A percentile compares a stretch with the other conserved stretches of the same genome.
Evolutionary conservation across 192 early-diverging fungal species (phyloP).

Genomic region (Phlyctochytrium bullatum): DNA sequence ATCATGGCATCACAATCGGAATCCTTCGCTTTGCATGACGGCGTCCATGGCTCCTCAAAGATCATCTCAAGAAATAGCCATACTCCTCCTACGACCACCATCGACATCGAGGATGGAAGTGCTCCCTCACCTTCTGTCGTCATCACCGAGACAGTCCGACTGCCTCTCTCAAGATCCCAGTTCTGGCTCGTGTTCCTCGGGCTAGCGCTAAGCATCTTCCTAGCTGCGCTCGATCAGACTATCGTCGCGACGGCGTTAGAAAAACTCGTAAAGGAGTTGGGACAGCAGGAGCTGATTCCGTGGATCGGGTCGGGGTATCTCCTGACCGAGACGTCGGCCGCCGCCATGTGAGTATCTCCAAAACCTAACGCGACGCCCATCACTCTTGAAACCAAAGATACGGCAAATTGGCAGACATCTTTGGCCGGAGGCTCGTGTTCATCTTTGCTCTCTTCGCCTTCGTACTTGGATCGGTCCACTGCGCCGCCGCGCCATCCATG

Average conservation of each 20-base stretch:
- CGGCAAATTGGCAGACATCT: conserved; percentile 87
- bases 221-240: conserved; percentile 18
- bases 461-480: conserved; percentile 76
- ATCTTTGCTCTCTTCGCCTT: conserved; percentile 75
- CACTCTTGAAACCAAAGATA: conserved; percentile 35
- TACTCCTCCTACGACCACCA: too few relatives aligned
- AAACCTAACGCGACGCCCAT: background rate
- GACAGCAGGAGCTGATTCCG: conserved; percentile 18
- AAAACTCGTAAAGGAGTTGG: conserved; percentile 6
- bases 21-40: background rate
- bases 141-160: conserved; percentile 9
- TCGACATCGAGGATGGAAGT: too few relatives aligned
- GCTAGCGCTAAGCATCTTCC: background rate
- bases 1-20: background rate
- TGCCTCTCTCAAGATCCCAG: background rate
- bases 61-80: background rate
- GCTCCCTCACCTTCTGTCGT: too few relatives aligned
- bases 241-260: conserved; percentile 33
- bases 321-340: background rate
- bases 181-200: conserved; percentile 10
- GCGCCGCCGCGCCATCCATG: conserved; percentile 65
- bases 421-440: conserved; percentile 82
- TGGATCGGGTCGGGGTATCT: conserved; percentile 19
- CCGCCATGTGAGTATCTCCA: conserved; percentile 1
- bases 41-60: background rate